Percentiles rank a stretch among this genome's conserved stretches.
These are phyloP conservation scores for Teratosphaeria destructans DNA, from an alignment of 2,329 filamentous ascomycete species.

Conservation along the genomic window DNA sequence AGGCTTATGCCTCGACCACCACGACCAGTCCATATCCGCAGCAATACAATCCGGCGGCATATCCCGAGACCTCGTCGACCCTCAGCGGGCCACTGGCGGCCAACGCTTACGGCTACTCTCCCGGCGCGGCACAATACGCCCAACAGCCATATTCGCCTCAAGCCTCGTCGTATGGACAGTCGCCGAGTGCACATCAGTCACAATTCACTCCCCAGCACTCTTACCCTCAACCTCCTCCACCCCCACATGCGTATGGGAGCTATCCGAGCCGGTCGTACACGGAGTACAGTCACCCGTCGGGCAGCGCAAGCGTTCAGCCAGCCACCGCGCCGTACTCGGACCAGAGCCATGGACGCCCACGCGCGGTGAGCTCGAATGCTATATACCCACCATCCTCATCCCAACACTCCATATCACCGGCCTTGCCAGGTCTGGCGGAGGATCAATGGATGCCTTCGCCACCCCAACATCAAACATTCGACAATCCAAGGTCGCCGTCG, in stretches of 20 bases:
- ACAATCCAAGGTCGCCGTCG: constrained; percentile 17
- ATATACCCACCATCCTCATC: constrained; percentile 7
- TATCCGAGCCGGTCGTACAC: constrained; percentile 14
- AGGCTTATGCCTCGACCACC: constrained; percentile 41
- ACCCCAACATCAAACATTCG: constrained; percentile 13
- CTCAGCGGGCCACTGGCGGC: constrained; percentile 16
- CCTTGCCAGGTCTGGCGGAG: constrained; percentile 11
- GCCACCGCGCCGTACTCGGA: constrained; percentile 13
- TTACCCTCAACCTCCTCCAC: constrained; percentile 17
- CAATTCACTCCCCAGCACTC: constrained; percentile 7
- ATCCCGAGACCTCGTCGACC: constrained; percentile 13
- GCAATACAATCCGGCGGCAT: constrained; percentile 19
- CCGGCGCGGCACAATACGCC: constrained; percentile 8
- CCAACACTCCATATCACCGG: constrained; percentile 9
- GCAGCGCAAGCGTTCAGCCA: constrained; percentile 8
- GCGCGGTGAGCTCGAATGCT: constrained; percentile 9
- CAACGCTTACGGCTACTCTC: constrained; percentile 18
- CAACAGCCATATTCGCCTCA: constrained; percentile 12
- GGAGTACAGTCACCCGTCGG: constrained; percentile 9
- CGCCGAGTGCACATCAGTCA: constrained; percentile 3
- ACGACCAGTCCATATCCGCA: constrained; percentile 26
- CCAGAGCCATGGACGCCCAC: constrained; percentile 11
- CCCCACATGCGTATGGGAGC: constrained; percentile 6
- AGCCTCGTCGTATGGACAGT: constrained; percentile 12
- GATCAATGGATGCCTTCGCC: constrained; percentile 20